Evolutionary conservation across 805 yeast genomes (phyloP), one percentile per base, ranked within the genome.

Genomic region (Helenozyma rhizophorensis): DNA sequence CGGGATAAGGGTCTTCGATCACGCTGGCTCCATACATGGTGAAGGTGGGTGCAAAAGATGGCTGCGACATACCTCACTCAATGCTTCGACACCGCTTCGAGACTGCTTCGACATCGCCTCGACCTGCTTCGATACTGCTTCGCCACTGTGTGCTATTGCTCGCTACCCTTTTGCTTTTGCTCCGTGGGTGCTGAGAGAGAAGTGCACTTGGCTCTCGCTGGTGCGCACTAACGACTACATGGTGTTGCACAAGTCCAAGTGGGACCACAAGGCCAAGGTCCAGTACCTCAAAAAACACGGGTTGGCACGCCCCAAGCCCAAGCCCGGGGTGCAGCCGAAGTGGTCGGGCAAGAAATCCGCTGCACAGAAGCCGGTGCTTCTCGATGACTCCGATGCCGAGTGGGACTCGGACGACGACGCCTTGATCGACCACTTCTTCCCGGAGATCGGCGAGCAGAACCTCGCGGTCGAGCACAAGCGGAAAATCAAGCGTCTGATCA

Each of bases 401-500:
- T 62, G 66, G 67, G 68, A 64, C 35, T 56, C 66, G 4, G 54
- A 57, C 9, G 72, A 66, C 40, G 69, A 66, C 23, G 65, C 56
- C 17, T 44, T 67, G 14, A 48, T 67, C 27, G 53, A 58, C 37
- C 64, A 62, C 33, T 62, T 62, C 38, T 67, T 62, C 37, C 72
- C 72, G 0, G 53, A 54, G 28, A 40, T 66, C 6, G 60, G 66
- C 5, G 65, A 62, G 13, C 62, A 58, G 22, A 27, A 30, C 14
- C 43, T 63, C 27, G 46, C 62, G 4, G 40, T 36, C 24, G 69
- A 63, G 12, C 63, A 56, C 36, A 64, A 64, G 42, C 36, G 46
- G 13, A 60, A 56, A 44, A 54, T 66, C 27, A 65, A 62, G 39
- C 34, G 47, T 25, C 70, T 59, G 42, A 58, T 66, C 10, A 36